Conservation (phyloP, 331 rosid genomes). For the Acacia concinna region DNA sequence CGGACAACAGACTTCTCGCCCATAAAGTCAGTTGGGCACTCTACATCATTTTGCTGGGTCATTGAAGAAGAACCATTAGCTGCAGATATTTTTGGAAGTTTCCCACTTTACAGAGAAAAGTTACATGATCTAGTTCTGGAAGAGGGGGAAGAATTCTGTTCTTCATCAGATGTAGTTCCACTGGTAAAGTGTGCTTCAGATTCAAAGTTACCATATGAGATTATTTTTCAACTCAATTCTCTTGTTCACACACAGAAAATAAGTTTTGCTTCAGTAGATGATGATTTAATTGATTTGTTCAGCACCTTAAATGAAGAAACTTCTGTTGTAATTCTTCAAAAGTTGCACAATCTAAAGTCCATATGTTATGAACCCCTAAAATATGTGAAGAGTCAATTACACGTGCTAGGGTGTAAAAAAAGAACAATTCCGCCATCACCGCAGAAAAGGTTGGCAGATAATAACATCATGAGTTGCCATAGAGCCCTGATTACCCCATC, state of each 20-base stretch:
- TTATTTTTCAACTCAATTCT: constrained; percentile 74
- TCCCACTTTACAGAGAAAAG: constrained; percentile 63
- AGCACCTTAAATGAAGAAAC: constrained; percentile 54
- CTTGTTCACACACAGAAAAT: constrained; percentile 87
- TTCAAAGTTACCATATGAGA: constrained; percentile 59
- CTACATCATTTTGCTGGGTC: constrained; percentile 76
- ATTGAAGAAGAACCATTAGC: constrained; percentile 49
- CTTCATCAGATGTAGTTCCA: constrained; percentile 60
- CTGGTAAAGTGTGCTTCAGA: constrained; percentile 47
- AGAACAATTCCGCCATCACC: constrained; percentile 38
- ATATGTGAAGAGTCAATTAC: constrained; percentile 58
- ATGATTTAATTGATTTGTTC: constrained; percentile 58
- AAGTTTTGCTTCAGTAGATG: constrained; percentile 60
- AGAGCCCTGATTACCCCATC: constrained; percentile 84
- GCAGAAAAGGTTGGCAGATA: constrained; percentile 46
- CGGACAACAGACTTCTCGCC: constrained; percentile 73
- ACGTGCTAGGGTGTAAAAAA: constrained; percentile 39
- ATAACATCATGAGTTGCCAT: constrained; percentile 84
- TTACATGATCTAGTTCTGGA: constrained; percentile 52
- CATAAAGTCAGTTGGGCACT: constrained; percentile 66
- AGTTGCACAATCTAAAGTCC: constrained; percentile 64
- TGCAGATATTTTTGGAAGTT: constrained; percentile 47
- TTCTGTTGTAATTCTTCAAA: constrained; percentile 55
- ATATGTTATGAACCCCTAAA: constrained; percentile 69
- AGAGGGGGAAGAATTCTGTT: constrained; percentile 51